These are phyloP conservation scores for Anaeramoeba ignava DNA, from an alignment of 78 protist species.

Conservation along the genomic window DNA sequence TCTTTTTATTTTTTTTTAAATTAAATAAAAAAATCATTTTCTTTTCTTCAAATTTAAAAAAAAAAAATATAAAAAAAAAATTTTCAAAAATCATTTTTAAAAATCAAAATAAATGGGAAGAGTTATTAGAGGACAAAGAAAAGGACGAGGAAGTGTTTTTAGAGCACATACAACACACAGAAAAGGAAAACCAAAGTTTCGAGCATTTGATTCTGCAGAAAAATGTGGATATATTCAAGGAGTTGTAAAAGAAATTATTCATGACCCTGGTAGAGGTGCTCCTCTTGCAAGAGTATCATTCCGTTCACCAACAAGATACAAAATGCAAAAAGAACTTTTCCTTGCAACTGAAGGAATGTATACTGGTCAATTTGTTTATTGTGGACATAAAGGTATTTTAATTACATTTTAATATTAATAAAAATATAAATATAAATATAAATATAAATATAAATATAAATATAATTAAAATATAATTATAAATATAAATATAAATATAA, in stretches of 20 bases:
- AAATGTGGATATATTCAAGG: conserved; percentile 79
- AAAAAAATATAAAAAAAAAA: no score
- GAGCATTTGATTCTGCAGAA: conserved; percentile 92
- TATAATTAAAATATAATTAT: no score
- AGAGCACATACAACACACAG: conserved; percentile 74
- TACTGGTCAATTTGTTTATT: conserved; percentile 95
- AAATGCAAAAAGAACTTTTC: conserved; percentile 55
- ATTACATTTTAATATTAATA: no score
- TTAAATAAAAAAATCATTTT: no score
- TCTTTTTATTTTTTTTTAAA: no score
- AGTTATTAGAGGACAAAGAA: conserved; percentile 39
- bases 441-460: no score
- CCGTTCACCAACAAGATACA: conserved; percentile 78
- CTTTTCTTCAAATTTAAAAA: no score
- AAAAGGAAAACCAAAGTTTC: conserved; percentile 81
- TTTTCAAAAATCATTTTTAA: no score
- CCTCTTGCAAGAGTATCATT: conserved; percentile 93
- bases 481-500: no score
- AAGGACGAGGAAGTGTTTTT: conserved; percentile 49
- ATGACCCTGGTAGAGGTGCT: conserved; percentile 99
- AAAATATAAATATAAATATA: no score
- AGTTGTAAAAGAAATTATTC: conserved; percentile 82
- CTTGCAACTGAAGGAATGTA: conserved; percentile 96
- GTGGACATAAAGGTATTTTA: conserved; percentile 75
- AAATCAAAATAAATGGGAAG: conserved; percentile 34